Evolutionary conservation across 2,329 filamentous ascomycete genomes (phyloP).

Genomic region (Periglandula ipomoeae): DNA sequence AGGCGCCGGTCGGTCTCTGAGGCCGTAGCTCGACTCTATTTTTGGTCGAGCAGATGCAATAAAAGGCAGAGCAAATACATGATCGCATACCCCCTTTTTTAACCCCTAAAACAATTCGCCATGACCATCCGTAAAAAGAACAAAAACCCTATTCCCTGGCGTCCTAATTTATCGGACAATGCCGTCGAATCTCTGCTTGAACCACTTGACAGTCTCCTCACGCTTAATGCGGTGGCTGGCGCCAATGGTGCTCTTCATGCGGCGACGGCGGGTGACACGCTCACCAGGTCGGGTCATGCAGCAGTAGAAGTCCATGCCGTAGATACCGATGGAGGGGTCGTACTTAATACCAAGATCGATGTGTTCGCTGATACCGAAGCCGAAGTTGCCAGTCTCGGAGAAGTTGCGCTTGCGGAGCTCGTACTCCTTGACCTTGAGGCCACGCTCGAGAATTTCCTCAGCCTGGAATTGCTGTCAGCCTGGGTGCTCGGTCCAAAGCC

Average conservation of each 20-base stretch:
- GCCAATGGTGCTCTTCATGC: slow-evolving; percentile 79
- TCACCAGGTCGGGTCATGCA: slow-evolving; percentile 99
- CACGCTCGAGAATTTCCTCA: slow-evolving; percentile 99
- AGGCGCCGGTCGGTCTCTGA: slow-evolving; percentile 63
- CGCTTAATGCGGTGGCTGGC: slow-evolving; percentile 87
- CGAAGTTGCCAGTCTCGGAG: slow-evolving; percentile 99
- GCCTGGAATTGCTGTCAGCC: slow-evolving; percentile 44
- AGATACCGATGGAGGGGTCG: slow-evolving; percentile 96
- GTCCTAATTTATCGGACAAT: slow-evolving; percentile 78
- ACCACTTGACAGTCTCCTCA: slow-evolving; percentile 96
- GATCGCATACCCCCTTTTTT: slow-evolving; percentile 23
- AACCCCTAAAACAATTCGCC: slow-evolving; percentile 30
- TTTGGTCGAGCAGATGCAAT: slow-evolving; percentile 40
- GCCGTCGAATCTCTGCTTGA: slow-evolving; percentile 82
- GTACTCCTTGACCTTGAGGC: slow-evolving; percentile 99
- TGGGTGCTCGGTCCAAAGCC: background rate
- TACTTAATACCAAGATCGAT: slow-evolving; percentile 99
- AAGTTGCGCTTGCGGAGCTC: slow-evolving; percentile 99
- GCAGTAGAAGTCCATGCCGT: slow-evolving; percentile 99
- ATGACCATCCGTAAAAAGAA: slow-evolving; percentile 29
- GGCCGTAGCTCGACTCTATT: slow-evolving; percentile 56
- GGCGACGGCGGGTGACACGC: slow-evolving; percentile 92
- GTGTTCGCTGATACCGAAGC: slow-evolving; percentile 99
- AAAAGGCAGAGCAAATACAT: slow-evolving; percentile 35
- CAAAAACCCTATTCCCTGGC: slow-evolving; percentile 9